These are phyloP conservation scores for Fraxinus xanthoxyloides DNA, from an alignment of 305 asterid genomes.

Conservation along the genomic window DNA sequence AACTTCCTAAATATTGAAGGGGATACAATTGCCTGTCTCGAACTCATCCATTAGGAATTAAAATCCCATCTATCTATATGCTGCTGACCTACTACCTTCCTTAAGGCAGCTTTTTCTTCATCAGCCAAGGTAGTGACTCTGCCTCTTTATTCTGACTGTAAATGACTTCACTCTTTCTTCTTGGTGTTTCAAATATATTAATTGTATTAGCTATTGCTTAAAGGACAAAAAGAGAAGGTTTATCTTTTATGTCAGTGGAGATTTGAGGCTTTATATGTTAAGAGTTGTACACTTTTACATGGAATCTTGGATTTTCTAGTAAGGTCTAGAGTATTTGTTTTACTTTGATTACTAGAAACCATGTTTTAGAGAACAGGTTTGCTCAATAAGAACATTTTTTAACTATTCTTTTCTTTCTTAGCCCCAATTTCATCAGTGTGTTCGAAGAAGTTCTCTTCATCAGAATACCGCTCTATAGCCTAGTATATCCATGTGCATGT, in stretches of 20 bases:
- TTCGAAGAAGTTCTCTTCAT: neutral
- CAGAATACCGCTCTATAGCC: conserved; percentile 5
- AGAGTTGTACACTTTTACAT: neutral
- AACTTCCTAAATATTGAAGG: neutral
- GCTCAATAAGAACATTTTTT: neutral
- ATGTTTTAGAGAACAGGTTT: conserved; percentile 7
- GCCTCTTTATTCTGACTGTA: neutral
- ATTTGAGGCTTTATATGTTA: neutral
- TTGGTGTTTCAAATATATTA: neutral
- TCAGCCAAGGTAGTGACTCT: neutral
- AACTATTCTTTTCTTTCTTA: neutral
- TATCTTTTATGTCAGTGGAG: neutral
- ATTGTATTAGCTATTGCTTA: neutral
- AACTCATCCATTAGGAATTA: neutral
- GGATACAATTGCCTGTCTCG: neutral
- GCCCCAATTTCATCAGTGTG: neutral
- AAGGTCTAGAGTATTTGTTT: neutral
- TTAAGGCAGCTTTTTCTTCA: neutral
- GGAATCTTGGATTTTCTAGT: neutral
- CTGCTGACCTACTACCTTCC: neutral
- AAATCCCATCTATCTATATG: neutral
- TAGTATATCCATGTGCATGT: neutral
- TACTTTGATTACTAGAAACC: neutral
- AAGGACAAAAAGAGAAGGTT: neutral
- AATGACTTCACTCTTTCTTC: neutral